Conservation (phyloP, 1,284 basidiomycete genomes). For the Leccinum variabile region DNA sequence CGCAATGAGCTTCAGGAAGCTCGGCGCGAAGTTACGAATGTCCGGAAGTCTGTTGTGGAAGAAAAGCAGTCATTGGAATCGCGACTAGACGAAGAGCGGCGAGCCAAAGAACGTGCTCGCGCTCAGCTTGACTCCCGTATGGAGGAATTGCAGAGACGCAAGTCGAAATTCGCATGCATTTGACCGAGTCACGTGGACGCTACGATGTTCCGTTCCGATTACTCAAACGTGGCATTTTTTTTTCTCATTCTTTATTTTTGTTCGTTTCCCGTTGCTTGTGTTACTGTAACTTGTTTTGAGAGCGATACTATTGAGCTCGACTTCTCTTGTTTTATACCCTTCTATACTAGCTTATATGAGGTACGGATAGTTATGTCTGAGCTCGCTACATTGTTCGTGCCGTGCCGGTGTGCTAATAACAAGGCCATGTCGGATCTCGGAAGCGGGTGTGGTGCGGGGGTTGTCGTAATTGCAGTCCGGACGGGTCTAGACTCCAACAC, state of each 20-base stretch:
- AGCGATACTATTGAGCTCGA: conserved; percentile 25
- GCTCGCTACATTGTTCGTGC: conserved; percentile 15
- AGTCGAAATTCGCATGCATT: conserved; percentile 84
- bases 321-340: conserved; percentile 37
- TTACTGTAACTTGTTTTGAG: conserved; percentile 28
- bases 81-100: conserved; percentile 78
- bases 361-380: conserved; percentile 30
- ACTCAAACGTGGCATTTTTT: not conserved
- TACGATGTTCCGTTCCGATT: conserved; percentile 7
- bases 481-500: conserved; percentile 11
- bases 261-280: conserved; percentile 27
- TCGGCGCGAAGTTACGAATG: conserved; percentile 73
- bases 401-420: conserved; percentile 27
- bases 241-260: conserved; percentile 1
- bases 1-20: conserved; percentile 71
- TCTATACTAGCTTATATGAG: conserved; percentile 34
- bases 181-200: conserved; percentile 31
- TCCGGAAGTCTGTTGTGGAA: conserved; percentile 77
- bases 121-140: conserved; percentile 82
- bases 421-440: conserved; percentile 19
- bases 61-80: conserved; percentile 84
- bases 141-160: conserved; percentile 78
- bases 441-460: conserved; percentile 11
- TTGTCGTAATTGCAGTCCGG: conserved; percentile 8
- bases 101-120: conserved; percentile 78